Conservation (phyloP, 108 stramenopile genomes). For the Fragilariopsis cylindrus region DNA sequence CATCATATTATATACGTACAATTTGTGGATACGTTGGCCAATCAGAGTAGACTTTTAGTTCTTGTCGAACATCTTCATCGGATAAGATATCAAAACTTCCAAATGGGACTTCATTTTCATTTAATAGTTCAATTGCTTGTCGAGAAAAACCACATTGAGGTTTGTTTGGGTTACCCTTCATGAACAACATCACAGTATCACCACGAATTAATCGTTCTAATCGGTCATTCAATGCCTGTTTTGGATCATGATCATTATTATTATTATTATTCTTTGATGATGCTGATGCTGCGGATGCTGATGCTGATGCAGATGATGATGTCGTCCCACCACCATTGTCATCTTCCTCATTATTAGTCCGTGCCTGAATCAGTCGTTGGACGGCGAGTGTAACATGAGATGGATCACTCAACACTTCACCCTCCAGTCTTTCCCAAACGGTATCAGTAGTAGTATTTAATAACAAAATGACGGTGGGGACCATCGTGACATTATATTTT, state of each 20-base stretch:
- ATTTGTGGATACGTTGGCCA: constrained; percentile 98
- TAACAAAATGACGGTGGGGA: constrained; percentile 89
- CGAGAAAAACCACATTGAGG: constrained; percentile 96
- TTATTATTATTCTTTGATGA: not conserved
- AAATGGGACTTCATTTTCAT: constrained; percentile 64
- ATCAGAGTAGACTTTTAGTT: constrained; percentile 81
- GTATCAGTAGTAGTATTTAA: constrained; percentile 19
- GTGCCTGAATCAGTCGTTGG: constrained; percentile 28
- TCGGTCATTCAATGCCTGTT: constrained; percentile 51
- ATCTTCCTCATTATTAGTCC: not conserved
- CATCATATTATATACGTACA: not conserved
- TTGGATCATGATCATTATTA: constrained; percentile 15
- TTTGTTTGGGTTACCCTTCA: constrained; percentile 88
- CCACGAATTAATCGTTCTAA: constrained; percentile 59
- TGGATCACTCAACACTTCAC: constrained; percentile 68
- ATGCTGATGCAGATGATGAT: not conserved
- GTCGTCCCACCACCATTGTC: not conserved
- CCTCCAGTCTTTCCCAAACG: constrained; percentile 82
- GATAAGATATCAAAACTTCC: constrained; percentile 86
- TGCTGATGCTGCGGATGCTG: constrained; percentile 13
- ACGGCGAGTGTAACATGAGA: constrained; percentile 68
- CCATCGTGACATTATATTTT: constrained; percentile 67
- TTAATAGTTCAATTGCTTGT: constrained; percentile 80
- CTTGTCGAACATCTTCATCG: constrained; percentile 89
- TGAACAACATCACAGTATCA: constrained; percentile 90